phyloP scores from a whole-genome alignment of 129 eudicot genomes.

The Glebionis coronaria region DNA sequence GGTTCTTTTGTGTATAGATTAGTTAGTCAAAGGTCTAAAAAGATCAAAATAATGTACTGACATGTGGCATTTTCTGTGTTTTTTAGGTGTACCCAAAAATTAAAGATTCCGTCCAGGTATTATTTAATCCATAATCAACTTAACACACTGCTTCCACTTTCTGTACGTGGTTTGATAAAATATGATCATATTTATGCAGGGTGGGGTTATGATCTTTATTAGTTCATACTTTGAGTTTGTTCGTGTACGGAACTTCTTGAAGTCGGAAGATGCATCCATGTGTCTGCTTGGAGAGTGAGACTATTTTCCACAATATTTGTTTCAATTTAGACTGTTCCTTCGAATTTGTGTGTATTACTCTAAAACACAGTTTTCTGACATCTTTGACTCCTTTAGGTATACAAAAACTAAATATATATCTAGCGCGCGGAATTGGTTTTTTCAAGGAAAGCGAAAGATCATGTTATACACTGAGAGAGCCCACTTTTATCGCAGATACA shows the following conservation, averaged over 20 bases:
- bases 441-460: conserved; percentile 61
- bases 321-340: neutral
- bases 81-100: too few relatives aligned
- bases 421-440: conserved; percentile 67
- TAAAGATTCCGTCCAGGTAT: too few relatives aligned
- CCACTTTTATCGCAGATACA: too few relatives aligned
- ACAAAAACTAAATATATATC: conserved; percentile 63
- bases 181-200: conserved; percentile 39
- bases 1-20: too few relatives aligned
- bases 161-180: neutral
- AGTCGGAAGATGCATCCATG: conserved; percentile 78
- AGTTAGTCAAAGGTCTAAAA: too few relatives aligned
- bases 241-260: conserved; percentile 74
- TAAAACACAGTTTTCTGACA: neutral
- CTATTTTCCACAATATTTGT: neutral
- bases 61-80: too few relatives aligned
- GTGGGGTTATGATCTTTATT: conserved; percentile 78
- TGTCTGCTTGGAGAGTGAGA: conserved; percentile 83
- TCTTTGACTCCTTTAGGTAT: conserved; percentile 37
- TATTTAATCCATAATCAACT: too few relatives aligned
- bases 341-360: neutral
- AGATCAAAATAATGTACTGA: too few relatives aligned
- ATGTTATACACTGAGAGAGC: conserved; percentile 89
- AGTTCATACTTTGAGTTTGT: conserved; percentile 81
- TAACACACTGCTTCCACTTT: too few relatives aligned